Conservation (phyloP, 2,329 filamentous ascomycete species). For the Penicillium janthinellum region DNA sequence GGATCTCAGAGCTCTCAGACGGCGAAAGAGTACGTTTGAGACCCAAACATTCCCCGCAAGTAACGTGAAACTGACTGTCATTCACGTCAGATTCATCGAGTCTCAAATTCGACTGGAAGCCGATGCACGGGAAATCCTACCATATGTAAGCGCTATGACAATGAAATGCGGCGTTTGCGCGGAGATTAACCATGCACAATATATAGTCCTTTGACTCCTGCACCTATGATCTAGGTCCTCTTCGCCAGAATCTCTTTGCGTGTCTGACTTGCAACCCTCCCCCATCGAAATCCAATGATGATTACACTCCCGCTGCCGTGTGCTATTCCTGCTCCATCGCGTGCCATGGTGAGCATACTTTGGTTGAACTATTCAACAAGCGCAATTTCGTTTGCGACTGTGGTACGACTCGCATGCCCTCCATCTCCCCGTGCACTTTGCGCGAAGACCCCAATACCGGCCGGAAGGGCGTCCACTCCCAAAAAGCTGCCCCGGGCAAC, state of each 20-base stretch:
- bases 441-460: constrained; percentile 73
- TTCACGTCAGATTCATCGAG: constrained; percentile 70
- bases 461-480: constrained; percentile 75
- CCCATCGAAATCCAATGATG: constrained; percentile 61
- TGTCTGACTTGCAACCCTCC: constrained; percentile 92
- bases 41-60: not conserved
- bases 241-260: constrained; percentile 87
- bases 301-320: constrained; percentile 75
- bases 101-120: constrained; percentile 88
- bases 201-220: constrained; percentile 86
- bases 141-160: constrained; percentile 67
- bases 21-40: constrained; percentile 63
- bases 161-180: not conserved
- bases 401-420: constrained; percentile 77
- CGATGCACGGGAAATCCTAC: constrained; percentile 90
- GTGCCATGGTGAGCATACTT: constrained; percentile 90
- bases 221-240: constrained; percentile 82
- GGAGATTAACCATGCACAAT: constrained; percentile 2
- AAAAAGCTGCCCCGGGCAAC: constrained; percentile 70
- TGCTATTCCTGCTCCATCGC: constrained; percentile 97
- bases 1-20: constrained; percentile 67
- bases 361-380: constrained; percentile 96
- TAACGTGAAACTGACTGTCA: constrained; percentile 5
- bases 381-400: constrained; percentile 96
- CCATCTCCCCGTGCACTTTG: constrained; percentile 72